phyloP scores from a whole-genome alignment of 148 eudicot genomes.

The Cornus kousa region DNA sequence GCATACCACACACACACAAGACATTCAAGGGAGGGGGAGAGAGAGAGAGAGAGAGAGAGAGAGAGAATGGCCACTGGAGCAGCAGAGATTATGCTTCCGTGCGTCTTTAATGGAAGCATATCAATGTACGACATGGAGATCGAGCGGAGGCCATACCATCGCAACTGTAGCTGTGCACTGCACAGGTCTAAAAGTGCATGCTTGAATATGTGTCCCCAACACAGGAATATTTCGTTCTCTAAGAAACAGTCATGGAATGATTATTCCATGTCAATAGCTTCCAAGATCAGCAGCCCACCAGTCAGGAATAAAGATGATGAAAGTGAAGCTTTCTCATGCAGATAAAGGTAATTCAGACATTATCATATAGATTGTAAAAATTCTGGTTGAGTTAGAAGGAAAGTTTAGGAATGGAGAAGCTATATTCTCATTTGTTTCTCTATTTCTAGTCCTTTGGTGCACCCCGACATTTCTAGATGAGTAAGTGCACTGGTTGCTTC shows the following conservation, averaged over 20 bases:
- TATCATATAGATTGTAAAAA: not conserved
- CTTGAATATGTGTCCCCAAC: not conserved
- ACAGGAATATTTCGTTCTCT: constrained; percentile 1
- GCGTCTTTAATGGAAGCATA: constrained; percentile 18
- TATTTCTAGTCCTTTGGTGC: not conserved
- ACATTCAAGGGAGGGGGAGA: too few species aligned
- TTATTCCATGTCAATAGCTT: constrained; percentile 4
- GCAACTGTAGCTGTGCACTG: constrained; percentile 23
- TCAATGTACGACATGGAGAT: constrained; percentile 8
- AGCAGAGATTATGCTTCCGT: constrained; percentile 17
- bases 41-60: not conserved
- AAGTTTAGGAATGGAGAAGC: not conserved
- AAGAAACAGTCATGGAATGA: constrained; percentile 6
- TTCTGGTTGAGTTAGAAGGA: not conserved
- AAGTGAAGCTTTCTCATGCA: not conserved
- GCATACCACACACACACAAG: not conserved
- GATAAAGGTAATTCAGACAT: not conserved
- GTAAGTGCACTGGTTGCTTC: not conserved
- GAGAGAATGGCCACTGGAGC: constrained; percentile 6
- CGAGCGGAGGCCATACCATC: constrained; percentile 29
- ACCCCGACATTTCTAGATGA: not conserved
- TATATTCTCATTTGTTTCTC: not conserved
- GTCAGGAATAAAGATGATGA: not conserved
- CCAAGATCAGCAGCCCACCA: not conserved
- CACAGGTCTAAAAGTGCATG: constrained; percentile 12